A percentile compares a stretch with the other conserved stretches of the same genome.
phyloP scores from a whole-genome alignment of 345 rosid genomes.

The Lagerstroemia speciosa region DNA sequence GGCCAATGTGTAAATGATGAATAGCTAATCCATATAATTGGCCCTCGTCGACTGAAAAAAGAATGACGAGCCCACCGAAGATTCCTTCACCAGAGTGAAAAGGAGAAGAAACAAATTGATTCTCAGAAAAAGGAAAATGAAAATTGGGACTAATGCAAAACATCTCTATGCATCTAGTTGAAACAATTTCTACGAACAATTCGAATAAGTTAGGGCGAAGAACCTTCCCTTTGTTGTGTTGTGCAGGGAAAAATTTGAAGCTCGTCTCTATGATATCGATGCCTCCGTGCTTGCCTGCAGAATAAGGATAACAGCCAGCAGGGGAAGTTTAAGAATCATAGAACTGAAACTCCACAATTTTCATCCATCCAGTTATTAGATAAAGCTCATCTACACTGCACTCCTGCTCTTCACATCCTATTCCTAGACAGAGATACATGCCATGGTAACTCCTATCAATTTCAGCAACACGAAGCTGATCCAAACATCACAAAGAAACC shows the following conservation, averaged over 20 bases:
- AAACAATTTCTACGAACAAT: neutral
- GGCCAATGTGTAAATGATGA: neutral
- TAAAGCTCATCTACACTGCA: neutral
- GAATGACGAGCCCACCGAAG: neutral
- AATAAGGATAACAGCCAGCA: neutral
- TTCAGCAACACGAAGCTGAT: neutral
- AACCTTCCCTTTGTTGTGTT: neutral
- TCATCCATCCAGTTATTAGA: neutral
- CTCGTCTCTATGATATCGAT: neutral
- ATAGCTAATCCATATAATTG: neutral
- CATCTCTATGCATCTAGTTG: too few relatives aligned
- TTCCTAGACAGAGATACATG: neutral
- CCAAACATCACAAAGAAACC: neutral
- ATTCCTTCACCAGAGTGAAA: neutral
- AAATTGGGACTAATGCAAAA: neutral
- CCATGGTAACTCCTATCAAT: neutral
- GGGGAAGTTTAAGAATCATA: neutral
- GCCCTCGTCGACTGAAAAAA: neutral
- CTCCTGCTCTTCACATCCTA: neutral
- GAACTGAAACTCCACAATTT: neutral
- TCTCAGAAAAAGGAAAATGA: neutral
- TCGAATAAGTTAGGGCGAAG: neutral
- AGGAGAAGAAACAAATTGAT: neutral
- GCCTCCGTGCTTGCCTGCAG: slow-evolving; percentile 1
- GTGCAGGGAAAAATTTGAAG: neutral